These are phyloP conservation scores for Pythium plurisporium DNA, from an alignment of 352 stramenopile species.

Conservation along the genomic window DNA sequence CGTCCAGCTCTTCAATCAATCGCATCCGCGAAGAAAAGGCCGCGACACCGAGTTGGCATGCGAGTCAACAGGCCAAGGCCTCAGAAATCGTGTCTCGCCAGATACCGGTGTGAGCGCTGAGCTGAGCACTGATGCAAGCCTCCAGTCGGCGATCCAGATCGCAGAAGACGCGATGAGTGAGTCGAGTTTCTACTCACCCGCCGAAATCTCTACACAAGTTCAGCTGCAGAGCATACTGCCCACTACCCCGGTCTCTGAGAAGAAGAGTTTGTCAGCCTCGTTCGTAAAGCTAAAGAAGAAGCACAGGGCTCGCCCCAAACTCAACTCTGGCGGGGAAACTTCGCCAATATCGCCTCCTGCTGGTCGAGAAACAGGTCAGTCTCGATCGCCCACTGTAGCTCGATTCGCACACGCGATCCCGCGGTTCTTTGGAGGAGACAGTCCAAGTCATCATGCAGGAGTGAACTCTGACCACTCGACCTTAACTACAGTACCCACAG, in stretches of 20 bases:
- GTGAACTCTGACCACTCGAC: not conserved
- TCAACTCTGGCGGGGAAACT: not conserved
- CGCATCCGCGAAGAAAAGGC: slow-evolving; percentile 1
- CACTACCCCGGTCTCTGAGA: slow-evolving; percentile 6
- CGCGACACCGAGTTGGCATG: too few species aligned
- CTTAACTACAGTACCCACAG: not conserved
- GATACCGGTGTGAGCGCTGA: too few species aligned
- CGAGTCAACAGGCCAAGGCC: too few species aligned
- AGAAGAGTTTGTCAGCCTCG: slow-evolving; percentile 11
- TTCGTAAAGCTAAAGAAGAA: slow-evolving; percentile 26
- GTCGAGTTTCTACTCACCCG: not conserved
- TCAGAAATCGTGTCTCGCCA: too few species aligned
- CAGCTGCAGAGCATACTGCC: slow-evolving; percentile 10
- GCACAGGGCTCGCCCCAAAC: slow-evolving; percentile 12
- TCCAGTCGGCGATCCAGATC: slow-evolving; percentile 15
- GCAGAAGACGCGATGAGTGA: slow-evolving; percentile 17
- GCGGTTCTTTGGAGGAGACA: slow-evolving; percentile 26
- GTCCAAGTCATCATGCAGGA: not conserved
- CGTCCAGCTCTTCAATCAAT: slow-evolving; percentile 52
- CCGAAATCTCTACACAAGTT: not conserved
- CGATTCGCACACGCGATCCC: slow-evolving; percentile 27
- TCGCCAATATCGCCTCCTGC: slow-evolving; percentile 6
- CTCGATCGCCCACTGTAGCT: slow-evolving; percentile 21
- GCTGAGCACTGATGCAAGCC: not conserved
- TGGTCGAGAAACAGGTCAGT: not conserved